Percentiles rank a stretch among this genome's conserved stretches.
phyloP scores from a whole-genome alignment of 176 grass and related monocot species.

The Musa troglodytarum region DNA sequence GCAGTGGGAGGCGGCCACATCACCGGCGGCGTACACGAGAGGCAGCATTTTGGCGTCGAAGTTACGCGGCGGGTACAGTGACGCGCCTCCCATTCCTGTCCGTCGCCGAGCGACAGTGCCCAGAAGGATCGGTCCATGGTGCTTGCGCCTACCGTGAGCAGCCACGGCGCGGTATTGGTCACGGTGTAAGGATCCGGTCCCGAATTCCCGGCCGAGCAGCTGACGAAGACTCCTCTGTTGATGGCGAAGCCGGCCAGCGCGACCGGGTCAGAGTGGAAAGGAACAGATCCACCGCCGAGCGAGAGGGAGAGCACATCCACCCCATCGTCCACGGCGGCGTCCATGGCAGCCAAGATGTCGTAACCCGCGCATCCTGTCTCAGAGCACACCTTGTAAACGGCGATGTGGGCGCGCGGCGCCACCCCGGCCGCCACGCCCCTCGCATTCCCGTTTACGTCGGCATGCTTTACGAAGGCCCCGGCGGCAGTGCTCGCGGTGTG shows the following conservation, averaged over 20 bases:
- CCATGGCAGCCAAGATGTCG: slow-evolving; percentile 56
- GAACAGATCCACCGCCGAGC: slow-evolving; percentile 19
- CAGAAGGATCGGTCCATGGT: slow-evolving; percentile 49
- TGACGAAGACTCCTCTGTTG: slow-evolving; percentile 36
- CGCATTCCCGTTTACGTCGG: slow-evolving; percentile 34
- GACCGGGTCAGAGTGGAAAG: slow-evolving; percentile 47
- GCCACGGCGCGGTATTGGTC: slow-evolving; percentile 56
- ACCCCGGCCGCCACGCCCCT: slow-evolving; percentile 33
- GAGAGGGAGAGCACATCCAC: slow-evolving; percentile 69
- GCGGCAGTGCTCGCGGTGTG: slow-evolving; percentile 70
- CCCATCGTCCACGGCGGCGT: slow-evolving; percentile 65
- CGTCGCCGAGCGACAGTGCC: slow-evolving; percentile 46
- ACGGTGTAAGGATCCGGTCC: slow-evolving; percentile 35
- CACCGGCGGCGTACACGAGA: slow-evolving; percentile 27
- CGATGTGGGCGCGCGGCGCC: slow-evolving; percentile 57
- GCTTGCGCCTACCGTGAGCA: slow-evolving; percentile 61
- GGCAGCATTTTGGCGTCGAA: slow-evolving; percentile 18
- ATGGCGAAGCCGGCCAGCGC: slow-evolving; percentile 44
- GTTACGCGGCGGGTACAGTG: slow-evolving; percentile 35
- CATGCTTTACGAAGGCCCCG: slow-evolving; percentile 31
- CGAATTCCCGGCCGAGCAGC: slow-evolving; percentile 33
- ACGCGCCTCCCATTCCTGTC: slow-evolving; percentile 24
- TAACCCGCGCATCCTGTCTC: slow-evolving; percentile 21
- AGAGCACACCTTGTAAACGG: slow-evolving; percentile 64
- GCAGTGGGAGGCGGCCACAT: not conserved